Percentiles rank a stretch among this genome's conserved stretches.
These are phyloP conservation scores for Dipodascus geniculatus DNA, from an alignment of 805 yeast species.

Conservation along the genomic window DNA sequence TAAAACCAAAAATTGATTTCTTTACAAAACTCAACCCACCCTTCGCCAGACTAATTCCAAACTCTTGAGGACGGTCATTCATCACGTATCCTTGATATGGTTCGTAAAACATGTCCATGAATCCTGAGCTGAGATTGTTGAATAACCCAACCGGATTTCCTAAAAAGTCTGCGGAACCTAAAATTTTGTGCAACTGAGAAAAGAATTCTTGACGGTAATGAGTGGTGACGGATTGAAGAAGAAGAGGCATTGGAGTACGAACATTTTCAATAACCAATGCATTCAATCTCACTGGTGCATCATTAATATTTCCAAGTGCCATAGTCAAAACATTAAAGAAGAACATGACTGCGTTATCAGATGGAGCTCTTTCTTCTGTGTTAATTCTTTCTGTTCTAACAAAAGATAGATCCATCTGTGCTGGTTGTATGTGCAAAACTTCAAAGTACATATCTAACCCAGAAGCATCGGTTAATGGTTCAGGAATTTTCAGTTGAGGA, in stretches of 20 bases:
- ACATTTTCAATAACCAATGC: conserved; percentile 82
- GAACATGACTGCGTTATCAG: conserved; percentile 60
- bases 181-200: conserved; percentile 80
- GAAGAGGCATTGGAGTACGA: conserved; percentile 68
- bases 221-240: conserved; percentile 57
- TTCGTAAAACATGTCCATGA: conserved; percentile 90
- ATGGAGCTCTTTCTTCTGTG: conserved; percentile 44
- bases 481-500: conserved; percentile 53
- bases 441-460: conserved; percentile 82
- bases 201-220: conserved; percentile 90
- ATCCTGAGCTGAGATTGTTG: conserved; percentile 88
- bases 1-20: conserved; percentile 87
- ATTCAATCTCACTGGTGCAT: conserved; percentile 86
- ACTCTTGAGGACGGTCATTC: conserved; percentile 91
- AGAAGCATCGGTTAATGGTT: conserved; percentile 43
- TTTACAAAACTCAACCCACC: conserved; percentile 92
- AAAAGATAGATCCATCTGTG: conserved; percentile 78
- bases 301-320: conserved; percentile 96
- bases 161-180: conserved; percentile 92
- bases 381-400: conserved; percentile 74
- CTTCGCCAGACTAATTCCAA: conserved; percentile 90
- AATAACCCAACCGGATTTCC: conserved; percentile 97
- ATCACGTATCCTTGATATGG: conserved; percentile 93
- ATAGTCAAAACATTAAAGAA: conserved; percentile 78
- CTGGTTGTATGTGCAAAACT: conserved; percentile 83